Conservation (phyloP, 176 grass and related monocot genomes). For the Tillandsia fasciculata region DNA sequence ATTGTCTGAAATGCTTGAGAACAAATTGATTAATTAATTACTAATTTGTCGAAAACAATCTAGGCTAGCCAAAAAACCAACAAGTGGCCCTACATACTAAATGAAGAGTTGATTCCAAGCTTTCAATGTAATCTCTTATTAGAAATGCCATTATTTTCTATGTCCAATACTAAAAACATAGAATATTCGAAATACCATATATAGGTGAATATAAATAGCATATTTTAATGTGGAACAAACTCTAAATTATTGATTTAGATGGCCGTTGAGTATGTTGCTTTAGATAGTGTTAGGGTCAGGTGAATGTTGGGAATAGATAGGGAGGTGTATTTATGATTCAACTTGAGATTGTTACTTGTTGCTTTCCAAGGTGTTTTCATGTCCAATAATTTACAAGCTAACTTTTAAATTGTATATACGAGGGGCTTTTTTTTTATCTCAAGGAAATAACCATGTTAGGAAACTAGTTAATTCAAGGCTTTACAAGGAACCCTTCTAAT, state of each 20-base stretch:
- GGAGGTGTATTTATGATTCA: background rate
- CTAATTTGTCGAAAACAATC: no score
- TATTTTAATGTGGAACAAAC: background rate
- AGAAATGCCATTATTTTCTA: no score
- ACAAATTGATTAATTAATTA: no score
- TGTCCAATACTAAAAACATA: no score
- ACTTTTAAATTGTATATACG: background rate
- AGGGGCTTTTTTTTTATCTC: background rate
- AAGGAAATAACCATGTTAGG: background rate
- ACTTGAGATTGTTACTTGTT: constrained; percentile 12
- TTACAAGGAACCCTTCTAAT: background rate
- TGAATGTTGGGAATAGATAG: background rate
- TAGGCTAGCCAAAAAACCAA: no score
- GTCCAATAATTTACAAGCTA: background rate
- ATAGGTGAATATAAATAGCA: no score
- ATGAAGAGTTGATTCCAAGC: no score
- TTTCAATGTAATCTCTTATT: no score
- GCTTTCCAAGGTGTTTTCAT: constrained; percentile 5
- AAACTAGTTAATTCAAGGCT: constrained; percentile 4
- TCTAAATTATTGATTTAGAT: background rate
- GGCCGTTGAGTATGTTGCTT: constrained; percentile 6
- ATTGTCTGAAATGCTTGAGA: no score
- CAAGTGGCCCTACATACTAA: no score
- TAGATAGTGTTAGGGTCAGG: constrained; percentile 3
- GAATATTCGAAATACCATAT: no score